These are phyloP conservation scores for Ceratopteris richardii DNA, from an alignment of 75 land plant genomes.

Conservation along the genomic window DNA sequence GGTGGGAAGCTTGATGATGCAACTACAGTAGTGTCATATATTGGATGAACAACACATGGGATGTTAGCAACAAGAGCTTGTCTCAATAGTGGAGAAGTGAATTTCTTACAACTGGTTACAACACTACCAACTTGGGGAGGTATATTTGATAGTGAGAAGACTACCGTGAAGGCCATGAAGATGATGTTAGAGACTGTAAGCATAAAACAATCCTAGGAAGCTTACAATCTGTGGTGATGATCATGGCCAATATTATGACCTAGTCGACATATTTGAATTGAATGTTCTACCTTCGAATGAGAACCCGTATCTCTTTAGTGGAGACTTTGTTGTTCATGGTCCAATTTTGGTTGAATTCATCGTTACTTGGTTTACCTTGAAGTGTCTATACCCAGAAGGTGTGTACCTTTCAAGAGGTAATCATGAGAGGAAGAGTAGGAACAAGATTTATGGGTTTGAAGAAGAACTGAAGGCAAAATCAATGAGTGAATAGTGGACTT, in stretches of 20 bases:
- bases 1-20: no score
- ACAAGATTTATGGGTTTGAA: conserved; percentile 98
- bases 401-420: conserved; percentile 86
- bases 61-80: no score
- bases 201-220: no score
- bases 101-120: no score
- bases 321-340: conserved; percentile 98
- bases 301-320: conserved; percentile 96
- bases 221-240: conserved; percentile 98
- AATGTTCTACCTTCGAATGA: conserved; percentile 96
- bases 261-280: conserved; percentile 89
- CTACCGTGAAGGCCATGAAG: no score
- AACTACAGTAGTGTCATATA: no score
- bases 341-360: conserved; percentile 95
- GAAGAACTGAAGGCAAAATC: conserved; percentile 88
- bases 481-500: conserved; percentile 75
- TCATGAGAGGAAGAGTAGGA: conserved; percentile 98
- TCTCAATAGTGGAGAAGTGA: no score
- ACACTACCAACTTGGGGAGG: no score
- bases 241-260: conserved; percentile 97
- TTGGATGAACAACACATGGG: no score
- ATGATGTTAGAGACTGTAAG: no score
- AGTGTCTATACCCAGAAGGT: conserved; percentile 95
- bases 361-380: conserved; percentile 89
- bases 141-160: no score